phyloP scores from a whole-genome alignment of 2,329 filamentous ascomycete genomes.

The Metarhizium brunneum region DNA sequence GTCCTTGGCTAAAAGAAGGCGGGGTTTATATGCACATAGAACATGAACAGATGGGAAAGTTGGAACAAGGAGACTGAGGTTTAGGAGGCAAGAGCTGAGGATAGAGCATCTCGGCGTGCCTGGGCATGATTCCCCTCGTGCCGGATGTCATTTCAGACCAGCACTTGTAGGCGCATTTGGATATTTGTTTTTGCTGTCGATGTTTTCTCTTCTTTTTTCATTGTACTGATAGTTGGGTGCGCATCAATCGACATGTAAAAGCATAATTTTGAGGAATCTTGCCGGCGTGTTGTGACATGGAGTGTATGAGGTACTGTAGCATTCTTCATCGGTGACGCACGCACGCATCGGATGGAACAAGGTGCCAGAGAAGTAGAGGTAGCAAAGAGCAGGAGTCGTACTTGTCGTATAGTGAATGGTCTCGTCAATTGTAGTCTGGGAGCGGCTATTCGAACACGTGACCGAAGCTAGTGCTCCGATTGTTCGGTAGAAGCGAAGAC shows the following conservation, averaged over 20 bases:
- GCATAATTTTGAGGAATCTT: not conserved
- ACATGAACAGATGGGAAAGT: not conserved
- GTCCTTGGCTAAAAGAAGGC: not conserved
- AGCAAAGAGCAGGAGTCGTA: too few species aligned
- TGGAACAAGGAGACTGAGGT: not conserved
- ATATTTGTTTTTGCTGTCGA: slow-evolving; percentile 5
- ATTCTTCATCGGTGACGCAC: too few species aligned
- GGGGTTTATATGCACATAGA: slow-evolving; percentile 1
- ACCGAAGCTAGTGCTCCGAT: too few species aligned
- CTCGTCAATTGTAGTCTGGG: too few species aligned
- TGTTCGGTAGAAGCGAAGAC: too few species aligned
- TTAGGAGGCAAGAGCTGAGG: not conserved
- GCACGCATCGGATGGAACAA: too few species aligned
- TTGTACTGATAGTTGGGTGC: slow-evolving; percentile 15
- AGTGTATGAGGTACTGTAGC: too few species aligned
- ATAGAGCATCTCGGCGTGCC: not conserved
- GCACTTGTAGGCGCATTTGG: slow-evolving; percentile 10
- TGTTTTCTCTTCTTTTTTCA: slow-evolving; percentile 8
- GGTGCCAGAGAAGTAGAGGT: too few species aligned
- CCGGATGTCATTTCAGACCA: slow-evolving; percentile 1
- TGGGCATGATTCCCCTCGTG: slow-evolving; percentile 1
- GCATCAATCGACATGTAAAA: slow-evolving; percentile 10
- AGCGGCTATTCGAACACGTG: too few species aligned
- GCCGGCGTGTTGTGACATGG: not conserved
- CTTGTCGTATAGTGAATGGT: too few species aligned